Percentiles rank a stretch among this genome's conserved stretches.
phyloP scores from a whole-genome alignment of 371 early-diverging fungal species.

The Mortierella sp. region DNA sequence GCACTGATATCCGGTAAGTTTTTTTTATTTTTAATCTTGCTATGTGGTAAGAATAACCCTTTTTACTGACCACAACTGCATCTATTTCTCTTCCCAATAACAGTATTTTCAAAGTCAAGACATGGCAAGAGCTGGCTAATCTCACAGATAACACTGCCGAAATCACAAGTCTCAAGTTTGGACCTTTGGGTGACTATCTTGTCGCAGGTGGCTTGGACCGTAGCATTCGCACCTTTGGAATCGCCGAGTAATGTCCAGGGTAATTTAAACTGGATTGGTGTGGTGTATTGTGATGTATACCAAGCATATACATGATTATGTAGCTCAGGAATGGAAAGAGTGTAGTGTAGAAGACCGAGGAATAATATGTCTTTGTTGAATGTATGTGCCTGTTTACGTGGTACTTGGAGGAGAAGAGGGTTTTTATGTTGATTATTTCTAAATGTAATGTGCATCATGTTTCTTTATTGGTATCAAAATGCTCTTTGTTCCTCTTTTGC shows the following conservation, averaged over 20 bases:
- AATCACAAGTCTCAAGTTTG: conserved; percentile 75
- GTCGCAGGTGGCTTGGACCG: conserved; percentile 74
- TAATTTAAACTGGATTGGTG: too few species aligned
- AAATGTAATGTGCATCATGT: too few species aligned
- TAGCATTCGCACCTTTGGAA: conserved; percentile 70
- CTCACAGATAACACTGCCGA: conserved; percentile 69
- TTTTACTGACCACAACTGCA: not conserved
- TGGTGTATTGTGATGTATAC: not conserved
- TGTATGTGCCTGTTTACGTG: too few species aligned
- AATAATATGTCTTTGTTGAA: not conserved
- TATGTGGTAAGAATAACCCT: not conserved
- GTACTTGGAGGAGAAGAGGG: too few species aligned
- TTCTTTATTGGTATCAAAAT: too few species aligned
- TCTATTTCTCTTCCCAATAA: conserved; percentile 11
- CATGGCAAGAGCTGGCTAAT: conserved; percentile 75
- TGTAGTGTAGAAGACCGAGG: not conserved
- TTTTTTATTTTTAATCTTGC: not conserved
- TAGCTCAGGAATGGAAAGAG: not conserved
- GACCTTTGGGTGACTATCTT: conserved; percentile 68
- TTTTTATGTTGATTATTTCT: too few species aligned
- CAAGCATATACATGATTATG: not conserved
- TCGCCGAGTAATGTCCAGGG: conserved; percentile 41
- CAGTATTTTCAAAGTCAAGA: conserved; percentile 80
- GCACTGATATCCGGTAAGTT: conserved; percentile 69
- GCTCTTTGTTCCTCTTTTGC: too few species aligned